Percentiles rank a stretch among this genome's conserved stretches.
These are phyloP conservation scores for Mucor racemosus DNA, from an alignment of 371 early-diverging fungal genomes.

Conservation along the genomic window DNA sequence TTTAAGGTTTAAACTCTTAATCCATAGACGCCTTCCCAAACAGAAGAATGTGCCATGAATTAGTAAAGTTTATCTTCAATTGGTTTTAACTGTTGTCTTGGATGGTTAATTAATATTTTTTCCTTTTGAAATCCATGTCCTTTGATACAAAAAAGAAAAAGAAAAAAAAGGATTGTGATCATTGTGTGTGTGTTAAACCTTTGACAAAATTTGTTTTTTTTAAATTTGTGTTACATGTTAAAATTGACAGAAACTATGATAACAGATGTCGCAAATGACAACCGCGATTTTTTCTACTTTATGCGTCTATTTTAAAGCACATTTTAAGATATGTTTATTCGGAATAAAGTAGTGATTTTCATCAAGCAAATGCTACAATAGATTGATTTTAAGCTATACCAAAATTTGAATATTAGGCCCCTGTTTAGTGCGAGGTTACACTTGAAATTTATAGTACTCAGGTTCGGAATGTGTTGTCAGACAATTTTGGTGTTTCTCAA, in stretches of 20 bases:
- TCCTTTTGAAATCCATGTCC: background rate
- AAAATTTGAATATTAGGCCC: background rate
- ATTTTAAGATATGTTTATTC: no score
- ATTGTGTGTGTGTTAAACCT: background rate
- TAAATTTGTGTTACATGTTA: background rate
- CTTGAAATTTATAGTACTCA: background rate
- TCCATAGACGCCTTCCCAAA: no score
- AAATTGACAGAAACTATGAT: background rate
- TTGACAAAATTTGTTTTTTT: background rate
- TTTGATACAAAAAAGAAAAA: background rate
- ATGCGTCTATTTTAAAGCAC: no score
- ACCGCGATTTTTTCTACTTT: no score
- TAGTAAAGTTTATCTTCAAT: no score
- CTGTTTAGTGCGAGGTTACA: background rate
- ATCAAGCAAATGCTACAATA: background rate
- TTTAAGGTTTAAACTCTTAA: background rate
- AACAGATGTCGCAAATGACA: background rate
- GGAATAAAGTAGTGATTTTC: no score
- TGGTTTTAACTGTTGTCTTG: background rate
- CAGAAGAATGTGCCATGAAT: background rate
- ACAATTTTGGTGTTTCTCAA: background rate
- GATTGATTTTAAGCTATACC: background rate
- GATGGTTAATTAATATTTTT: background rate
- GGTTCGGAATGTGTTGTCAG: background rate
- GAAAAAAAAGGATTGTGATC: background rate